Evolutionary conservation across 768 basidiomycete genomes (phyloP).

Genomic region (Albatrellus ellisii): DNA sequence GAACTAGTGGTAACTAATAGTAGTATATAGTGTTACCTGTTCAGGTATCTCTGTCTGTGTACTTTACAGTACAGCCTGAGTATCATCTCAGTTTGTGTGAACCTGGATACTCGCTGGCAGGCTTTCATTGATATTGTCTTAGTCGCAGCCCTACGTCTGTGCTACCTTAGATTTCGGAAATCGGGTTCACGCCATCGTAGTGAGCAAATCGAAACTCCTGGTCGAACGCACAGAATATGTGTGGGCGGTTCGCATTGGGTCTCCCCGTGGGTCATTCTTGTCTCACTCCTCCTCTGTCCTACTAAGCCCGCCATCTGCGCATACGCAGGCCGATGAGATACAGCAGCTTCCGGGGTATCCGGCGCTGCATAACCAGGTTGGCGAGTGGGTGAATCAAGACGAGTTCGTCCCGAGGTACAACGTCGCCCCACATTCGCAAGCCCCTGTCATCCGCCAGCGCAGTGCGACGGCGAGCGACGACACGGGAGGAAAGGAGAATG

Average conservation of each 20-base stretch:
- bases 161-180: too few relatives aligned
- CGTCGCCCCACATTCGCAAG: slow-evolving; percentile 69
- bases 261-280: slow-evolving; percentile 26
- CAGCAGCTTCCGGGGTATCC: slow-evolving; percentile 32
- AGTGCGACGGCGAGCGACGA: slow-evolving; percentile 2
- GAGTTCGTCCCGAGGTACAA: slow-evolving; percentile 59
- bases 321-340: slow-evolving; percentile 7
- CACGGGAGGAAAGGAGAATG: slow-evolving; percentile 6
- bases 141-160: too few relatives aligned
- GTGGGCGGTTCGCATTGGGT: slow-evolving; percentile 48
- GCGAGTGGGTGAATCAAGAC: slow-evolving; percentile 49
- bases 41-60: too few relatives aligned
- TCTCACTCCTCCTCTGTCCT: slow-evolving; percentile 5
- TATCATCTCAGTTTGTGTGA: too few relatives aligned
- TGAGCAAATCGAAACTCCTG: too few relatives aligned
- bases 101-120: too few relatives aligned
- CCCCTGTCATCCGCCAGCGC: slow-evolving; percentile 46
- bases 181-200: too few relatives aligned
- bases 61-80: too few relatives aligned
- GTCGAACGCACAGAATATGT: too few relatives aligned
- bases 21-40: too few relatives aligned
- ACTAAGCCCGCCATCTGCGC: background rate
- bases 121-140: too few relatives aligned
- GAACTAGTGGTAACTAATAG: too few relatives aligned
- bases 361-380: slow-evolving; percentile 23